These are phyloP conservation scores for Macrocybe gigantea DNA, from an alignment of 768 basidiomycete genomes.

Conservation along the genomic window DNA sequence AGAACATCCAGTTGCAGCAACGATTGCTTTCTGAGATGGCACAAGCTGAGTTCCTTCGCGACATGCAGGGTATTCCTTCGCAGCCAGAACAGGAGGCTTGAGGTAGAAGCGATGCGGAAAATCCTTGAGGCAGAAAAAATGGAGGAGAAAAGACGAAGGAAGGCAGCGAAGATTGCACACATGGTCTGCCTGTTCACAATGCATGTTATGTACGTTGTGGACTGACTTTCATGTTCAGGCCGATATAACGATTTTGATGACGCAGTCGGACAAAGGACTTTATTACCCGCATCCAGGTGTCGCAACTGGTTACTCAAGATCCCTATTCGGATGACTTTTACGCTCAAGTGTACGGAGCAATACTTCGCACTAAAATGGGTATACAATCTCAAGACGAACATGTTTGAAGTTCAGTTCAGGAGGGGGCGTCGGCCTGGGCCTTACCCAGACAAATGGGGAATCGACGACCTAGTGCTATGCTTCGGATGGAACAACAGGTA, in stretches of 20 bases:
- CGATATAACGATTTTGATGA: conserved; percentile 95
- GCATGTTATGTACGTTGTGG: not conserved
- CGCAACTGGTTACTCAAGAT: conserved; percentile 94
- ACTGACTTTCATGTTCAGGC: conserved; percentile 41
- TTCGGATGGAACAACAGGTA: conserved; percentile 91
- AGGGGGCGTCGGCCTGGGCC: conserved; percentile 81
- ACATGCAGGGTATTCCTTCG: conserved; percentile 48
- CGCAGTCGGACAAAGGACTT: conserved; percentile 99
- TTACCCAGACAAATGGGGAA: conserved; percentile 62
- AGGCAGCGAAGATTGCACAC: conserved; percentile 81
- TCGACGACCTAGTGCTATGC: conserved; percentile 80
- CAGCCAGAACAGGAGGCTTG: conserved; percentile 66
- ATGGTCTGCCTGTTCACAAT: conserved; percentile 49
- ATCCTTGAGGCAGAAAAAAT: conserved; percentile 87
- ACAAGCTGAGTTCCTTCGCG: conserved; percentile 61
- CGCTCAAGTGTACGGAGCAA: conserved; percentile 89
- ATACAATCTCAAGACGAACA: conserved; percentile 68
- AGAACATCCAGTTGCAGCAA: conserved; percentile 69
- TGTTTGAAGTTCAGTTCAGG: conserved; percentile 82
- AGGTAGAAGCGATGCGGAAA: conserved; percentile 75
- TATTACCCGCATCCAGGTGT: conserved; percentile 98
- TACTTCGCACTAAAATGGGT: conserved; percentile 74
- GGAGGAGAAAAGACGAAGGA: conserved; percentile 78
- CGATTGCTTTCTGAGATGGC: conserved; percentile 72
- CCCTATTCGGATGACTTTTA: conserved; percentile 99